Base-by-base conservation (phyloP, 225 moss, liverwort and hornwort species). In the Climacium dendroides region DNA sequence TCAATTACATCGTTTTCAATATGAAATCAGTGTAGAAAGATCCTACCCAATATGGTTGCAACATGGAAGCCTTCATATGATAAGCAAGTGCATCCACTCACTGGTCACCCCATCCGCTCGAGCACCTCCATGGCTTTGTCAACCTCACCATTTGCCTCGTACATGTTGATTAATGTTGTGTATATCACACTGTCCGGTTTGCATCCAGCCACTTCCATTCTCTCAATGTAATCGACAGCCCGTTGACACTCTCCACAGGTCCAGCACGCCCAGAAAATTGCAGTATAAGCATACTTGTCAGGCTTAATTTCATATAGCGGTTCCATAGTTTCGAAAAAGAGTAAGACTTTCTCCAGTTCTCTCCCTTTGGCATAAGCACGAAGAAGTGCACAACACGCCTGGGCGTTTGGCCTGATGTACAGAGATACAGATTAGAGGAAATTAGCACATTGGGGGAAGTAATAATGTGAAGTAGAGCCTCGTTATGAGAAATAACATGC, bases 251-350 rank as follows among this genome's bases (percentile, higher is more conserved):
- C 94, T 70, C 94, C 91, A 87, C 94, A 93, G n/a, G 92, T 91
- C 91, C 93, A 93, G 86, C 94, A 94, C 57, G 93, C 93, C 93
- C 94, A 93, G 77, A 94, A 92, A 57, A 94, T 86, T 19, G 94
- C 94, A 57, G 94, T 89, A 20, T 87, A 94, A 29, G 93, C 94
- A 71, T 89, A 94, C 70, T 94, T 94, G 81, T 94, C 92, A 15
- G 92, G 94, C 50, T 73, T 53, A 18, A 94, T 47, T 67, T 82
- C 86, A 75, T 91, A 94, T 10, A 85, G 65, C 67, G 89, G 79
- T 37, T 87, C 90, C 93, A 94, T 94, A 8, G 78, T 85, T 39
- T 92, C 92, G 54, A 94, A 93, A 69, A 94, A 92, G 34, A 87
- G 3, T 29, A 92, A 69, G 17, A 93, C 88, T 83, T 92, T 91